Evolutionary conservation across 352 stramenopile species (phyloP).

Genomic region (Phytophthora crassamura): DNA sequence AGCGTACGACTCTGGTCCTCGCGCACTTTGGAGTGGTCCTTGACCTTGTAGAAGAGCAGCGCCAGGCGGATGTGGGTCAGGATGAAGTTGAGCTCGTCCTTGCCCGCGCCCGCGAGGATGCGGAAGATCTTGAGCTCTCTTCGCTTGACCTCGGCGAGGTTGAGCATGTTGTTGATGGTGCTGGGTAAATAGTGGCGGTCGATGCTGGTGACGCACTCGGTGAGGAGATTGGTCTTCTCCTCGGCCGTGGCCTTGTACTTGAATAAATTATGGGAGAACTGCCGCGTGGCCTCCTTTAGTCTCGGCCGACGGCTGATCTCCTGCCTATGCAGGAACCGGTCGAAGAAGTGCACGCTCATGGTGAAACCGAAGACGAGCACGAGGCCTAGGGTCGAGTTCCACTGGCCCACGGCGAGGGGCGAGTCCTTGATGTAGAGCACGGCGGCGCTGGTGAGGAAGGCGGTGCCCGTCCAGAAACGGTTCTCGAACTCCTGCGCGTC

Average conservation of each 20-base stretch:
- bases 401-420: slow-evolving; percentile 82
- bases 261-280: slow-evolving; percentile 80
- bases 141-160: slow-evolving; percentile 76
- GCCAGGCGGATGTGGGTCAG: slow-evolving; percentile 95
- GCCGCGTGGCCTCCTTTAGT: slow-evolving; percentile 34
- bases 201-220: slow-evolving; percentile 75
- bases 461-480: slow-evolving; percentile 96
- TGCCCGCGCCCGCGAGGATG: slow-evolving; percentile 94
- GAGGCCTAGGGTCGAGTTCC: slow-evolving; percentile 75
- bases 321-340: slow-evolving; percentile 81
- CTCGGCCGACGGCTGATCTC: slow-evolving; percentile 73
- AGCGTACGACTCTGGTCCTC: slow-evolving; percentile 91
- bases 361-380: slow-evolving; percentile 86
- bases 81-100: slow-evolving; percentile 97
- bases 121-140: slow-evolving; percentile 96
- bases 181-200: slow-evolving; percentile 87
- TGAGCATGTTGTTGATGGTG: slow-evolving; percentile 92
- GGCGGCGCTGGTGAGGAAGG: slow-evolving; percentile 92
- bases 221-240: slow-evolving; percentile 79
- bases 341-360: slow-evolving; percentile 79
- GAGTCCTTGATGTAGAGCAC: slow-evolving; percentile 95
- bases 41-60: slow-evolving; percentile 99
- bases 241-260: slow-evolving; percentile 85
- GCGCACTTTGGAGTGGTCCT: slow-evolving; percentile 84
- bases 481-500: slow-evolving; percentile 97